These are phyloP conservation scores for Aspergillus ruber DNA, from an alignment of 2,329 filamentous ascomycete species.

Conservation along the genomic window DNA sequence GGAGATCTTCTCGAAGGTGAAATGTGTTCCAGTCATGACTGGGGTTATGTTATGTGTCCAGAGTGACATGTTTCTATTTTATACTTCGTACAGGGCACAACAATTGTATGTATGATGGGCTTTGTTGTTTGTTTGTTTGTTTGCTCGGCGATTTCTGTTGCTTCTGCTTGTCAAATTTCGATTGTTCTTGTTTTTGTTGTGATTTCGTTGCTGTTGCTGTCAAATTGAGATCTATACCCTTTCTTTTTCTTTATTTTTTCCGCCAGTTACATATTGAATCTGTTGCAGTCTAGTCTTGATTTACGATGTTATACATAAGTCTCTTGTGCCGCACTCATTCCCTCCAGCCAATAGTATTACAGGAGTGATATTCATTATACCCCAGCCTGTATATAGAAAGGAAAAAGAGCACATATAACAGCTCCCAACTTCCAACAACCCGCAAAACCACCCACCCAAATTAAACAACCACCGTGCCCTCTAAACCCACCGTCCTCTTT, in stretches of 20 bases:
- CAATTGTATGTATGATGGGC: background rate
- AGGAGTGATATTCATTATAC: too few relatives aligned
- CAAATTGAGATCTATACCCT: slow-evolving; percentile 9
- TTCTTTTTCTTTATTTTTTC: slow-evolving; percentile 54
- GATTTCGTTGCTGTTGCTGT: background rate
- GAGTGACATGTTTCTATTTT: slow-evolving; percentile 1
- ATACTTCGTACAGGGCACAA: background rate
- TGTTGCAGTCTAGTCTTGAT: too few relatives aligned
- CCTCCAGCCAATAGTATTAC: too few relatives aligned
- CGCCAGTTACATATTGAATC: slow-evolving; percentile 23
- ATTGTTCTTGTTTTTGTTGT: background rate
- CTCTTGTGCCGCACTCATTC: too few relatives aligned
- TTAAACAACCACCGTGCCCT: background rate
- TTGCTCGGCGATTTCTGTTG: background rate
- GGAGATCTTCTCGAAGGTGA: slow-evolving; percentile 13
- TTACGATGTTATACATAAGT: too few relatives aligned
- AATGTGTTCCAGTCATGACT: background rate
- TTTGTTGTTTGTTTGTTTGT: background rate
- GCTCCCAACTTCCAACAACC: too few relatives aligned
- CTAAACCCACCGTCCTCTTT: slow-evolving; percentile 12
- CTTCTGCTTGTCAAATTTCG: background rate
- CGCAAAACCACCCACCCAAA: too few relatives aligned
- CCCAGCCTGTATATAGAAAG: too few relatives aligned
- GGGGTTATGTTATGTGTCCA: background rate
- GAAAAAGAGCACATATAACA: too few relatives aligned